Base-by-base conservation (phyloP, 768 basidiomycete genomes). In the Pisolithus sp. region DNA sequence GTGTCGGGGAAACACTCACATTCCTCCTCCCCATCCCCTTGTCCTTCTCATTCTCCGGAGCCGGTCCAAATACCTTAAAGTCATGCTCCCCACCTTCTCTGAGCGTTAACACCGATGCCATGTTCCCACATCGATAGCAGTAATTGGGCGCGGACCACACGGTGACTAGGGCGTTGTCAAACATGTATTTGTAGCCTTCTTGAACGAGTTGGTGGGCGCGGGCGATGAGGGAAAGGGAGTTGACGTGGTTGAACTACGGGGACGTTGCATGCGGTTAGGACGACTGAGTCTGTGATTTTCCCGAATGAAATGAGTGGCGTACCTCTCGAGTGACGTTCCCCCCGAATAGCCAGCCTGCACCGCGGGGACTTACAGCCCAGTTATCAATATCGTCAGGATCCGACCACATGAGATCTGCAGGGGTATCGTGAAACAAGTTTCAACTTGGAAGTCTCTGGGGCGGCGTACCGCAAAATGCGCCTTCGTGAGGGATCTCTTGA, bases 401-500 rank as follows among this genome's bases (percentile, higher is more conserved):
- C 34, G 89, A 93, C 95, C 95, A 98, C 93, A 98, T 96, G 12
- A 98, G 79, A 64, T 97, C 93, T 93, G 48, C 8, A 28, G 15
- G 30, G 7, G 3, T 18, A 6, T 8, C 26, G 26, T 58, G 46
- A 60, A 34, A 20, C 36, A n/a, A 46, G 26, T n/a, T n/a, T 12
- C 23, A 20, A 28, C 15, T 50, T 26, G 26, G 26, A 26, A 7
- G 26, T 26, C 26, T 26, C 26, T 26, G 26, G 26, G 26, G 26
- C 26, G 26, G 60, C 80, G 28, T 59, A 85, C 87, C 87, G 59
- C 95, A 98, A 74, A 98, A 97, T 7, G 94, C 88, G n/a, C 95
- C 95, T 66, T 97, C 95, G 66, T 98, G 95, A 2, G 94, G 95
- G 43, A 98, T 95, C 67, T 98, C 95, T 62, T 97, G 93, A n/a